These are phyloP conservation scores for Nymphaea thermarum DNA, from an alignment of 164 flowering plant genomes.

Conservation along the genomic window DNA sequence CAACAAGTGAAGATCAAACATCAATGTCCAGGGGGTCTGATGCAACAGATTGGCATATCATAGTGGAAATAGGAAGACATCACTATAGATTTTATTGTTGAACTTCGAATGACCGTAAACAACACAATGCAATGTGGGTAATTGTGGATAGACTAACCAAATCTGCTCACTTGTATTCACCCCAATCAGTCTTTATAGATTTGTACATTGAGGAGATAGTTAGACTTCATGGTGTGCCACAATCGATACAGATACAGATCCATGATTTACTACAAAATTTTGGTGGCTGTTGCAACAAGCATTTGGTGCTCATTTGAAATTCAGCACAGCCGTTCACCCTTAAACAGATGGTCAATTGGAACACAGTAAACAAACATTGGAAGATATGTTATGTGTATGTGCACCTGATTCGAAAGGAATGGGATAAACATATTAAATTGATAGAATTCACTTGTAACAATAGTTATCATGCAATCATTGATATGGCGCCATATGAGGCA, in stretches of 20 bases:
- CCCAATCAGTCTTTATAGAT: too few species aligned
- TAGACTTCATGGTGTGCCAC: neutral
- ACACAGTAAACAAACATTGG: neutral
- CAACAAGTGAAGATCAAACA: neutral
- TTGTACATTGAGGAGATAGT: too few species aligned
- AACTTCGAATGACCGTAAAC: neutral
- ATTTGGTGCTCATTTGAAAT: neutral
- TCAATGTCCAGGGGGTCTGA: neutral
- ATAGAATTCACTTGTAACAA: neutral
- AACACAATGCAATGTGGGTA: neutral
- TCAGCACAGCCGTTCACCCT: conserved; percentile 2
- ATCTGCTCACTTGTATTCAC: neutral
- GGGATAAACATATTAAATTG: neutral
- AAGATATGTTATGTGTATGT: conserved; percentile 1
- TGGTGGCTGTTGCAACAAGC: neutral
- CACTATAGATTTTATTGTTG: neutral
- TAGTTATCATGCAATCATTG: neutral
- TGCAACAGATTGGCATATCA: neutral
- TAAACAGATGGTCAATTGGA: conserved; percentile 6
- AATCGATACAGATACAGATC: conserved; percentile 1
- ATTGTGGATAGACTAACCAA: conserved; percentile 1
- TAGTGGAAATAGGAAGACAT: conserved; percentile 4
- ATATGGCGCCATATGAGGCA: neutral
- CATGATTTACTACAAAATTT: neutral
- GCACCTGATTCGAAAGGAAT: neutral